phyloP scores from a whole-genome alignment of 352 stramenopile species.

The Globisporangium takayamanum region DNA sequence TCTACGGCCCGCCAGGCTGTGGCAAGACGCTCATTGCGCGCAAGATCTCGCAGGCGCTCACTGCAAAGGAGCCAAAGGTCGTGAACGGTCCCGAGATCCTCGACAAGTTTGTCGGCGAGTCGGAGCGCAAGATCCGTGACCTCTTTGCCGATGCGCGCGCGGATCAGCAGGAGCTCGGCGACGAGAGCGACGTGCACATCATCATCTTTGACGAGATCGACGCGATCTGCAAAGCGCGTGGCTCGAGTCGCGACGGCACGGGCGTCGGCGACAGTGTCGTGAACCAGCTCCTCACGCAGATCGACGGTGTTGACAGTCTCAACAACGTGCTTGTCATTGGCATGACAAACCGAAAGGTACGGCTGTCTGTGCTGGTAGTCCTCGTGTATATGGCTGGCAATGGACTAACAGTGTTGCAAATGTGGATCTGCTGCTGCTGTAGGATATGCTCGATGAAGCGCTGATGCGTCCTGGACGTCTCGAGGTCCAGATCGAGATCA shows the following conservation, averaged over 20 bases:
- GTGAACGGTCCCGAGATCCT: slow-evolving; percentile 99
- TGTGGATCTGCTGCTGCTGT: not conserved
- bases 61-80: slow-evolving; percentile 95
- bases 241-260: slow-evolving; percentile 89
- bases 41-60: slow-evolving; percentile 96
- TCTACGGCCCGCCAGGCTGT: slow-evolving; percentile 84
- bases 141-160: slow-evolving; percentile 94
- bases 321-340: slow-evolving; percentile 99
- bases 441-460: slow-evolving; percentile 93
- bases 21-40: slow-evolving; percentile 98
- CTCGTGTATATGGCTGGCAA: not conserved
- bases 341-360: slow-evolving; percentile 99
- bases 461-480: slow-evolving; percentile 97
- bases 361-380: not conserved
- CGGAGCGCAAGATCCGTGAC: slow-evolving; percentile 98
- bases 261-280: slow-evolving; percentile 97
- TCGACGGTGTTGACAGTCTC: slow-evolving; percentile 98
- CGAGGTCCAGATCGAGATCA: slow-evolving; percentile 99
- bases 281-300: slow-evolving; percentile 99
- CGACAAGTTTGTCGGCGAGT: slow-evolving; percentile 98
- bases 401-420: not conserved
- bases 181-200: slow-evolving; percentile 98
- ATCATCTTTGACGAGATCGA: slow-evolving; percentile 99
- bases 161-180: slow-evolving; percentile 88
- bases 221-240: slow-evolving; percentile 98